These are phyloP conservation scores for Sarocladium strictum DNA, from an alignment of 2,329 filamentous ascomycete species.

Conservation along the genomic window DNA sequence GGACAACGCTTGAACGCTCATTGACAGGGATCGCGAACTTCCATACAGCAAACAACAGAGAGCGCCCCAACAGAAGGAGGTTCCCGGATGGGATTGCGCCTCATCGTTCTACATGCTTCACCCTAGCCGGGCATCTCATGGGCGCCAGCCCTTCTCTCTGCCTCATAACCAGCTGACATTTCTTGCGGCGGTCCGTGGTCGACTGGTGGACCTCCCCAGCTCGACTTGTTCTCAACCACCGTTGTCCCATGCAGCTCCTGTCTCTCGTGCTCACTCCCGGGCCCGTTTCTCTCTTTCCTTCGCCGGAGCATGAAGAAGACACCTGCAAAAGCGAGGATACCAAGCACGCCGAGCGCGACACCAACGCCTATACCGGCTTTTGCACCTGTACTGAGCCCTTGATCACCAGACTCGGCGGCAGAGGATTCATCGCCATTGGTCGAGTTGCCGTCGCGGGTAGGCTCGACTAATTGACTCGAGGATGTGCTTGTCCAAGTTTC, in stretches of 20 bases:
- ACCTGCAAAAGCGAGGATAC: neutral
- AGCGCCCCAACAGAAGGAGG: no score
- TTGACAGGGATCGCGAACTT: no score
- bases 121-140: slow-evolving; percentile 7
- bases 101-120: no score
- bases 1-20: no score
- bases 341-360: slow-evolving; percentile 8
- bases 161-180: neutral
- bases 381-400: slow-evolving; percentile 9
- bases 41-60: no score
- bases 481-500: neutral
- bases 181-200: slow-evolving; percentile 1
- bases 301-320: neutral
- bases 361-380: slow-evolving; percentile 10
- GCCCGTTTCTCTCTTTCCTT: neutral
- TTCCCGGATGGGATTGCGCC: no score
- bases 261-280: neutral
- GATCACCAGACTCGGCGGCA: neutral
- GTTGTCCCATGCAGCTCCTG: neutral
- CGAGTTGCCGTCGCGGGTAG: neutral
- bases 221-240: neutral
- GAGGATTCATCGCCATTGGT: neutral
- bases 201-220: neutral
- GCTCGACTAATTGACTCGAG: neutral
- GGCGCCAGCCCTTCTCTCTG: slow-evolving; percentile 1